Conservation (phyloP, 2,329 filamentous ascomycete species). For the Geosmithia morbida region DNA sequence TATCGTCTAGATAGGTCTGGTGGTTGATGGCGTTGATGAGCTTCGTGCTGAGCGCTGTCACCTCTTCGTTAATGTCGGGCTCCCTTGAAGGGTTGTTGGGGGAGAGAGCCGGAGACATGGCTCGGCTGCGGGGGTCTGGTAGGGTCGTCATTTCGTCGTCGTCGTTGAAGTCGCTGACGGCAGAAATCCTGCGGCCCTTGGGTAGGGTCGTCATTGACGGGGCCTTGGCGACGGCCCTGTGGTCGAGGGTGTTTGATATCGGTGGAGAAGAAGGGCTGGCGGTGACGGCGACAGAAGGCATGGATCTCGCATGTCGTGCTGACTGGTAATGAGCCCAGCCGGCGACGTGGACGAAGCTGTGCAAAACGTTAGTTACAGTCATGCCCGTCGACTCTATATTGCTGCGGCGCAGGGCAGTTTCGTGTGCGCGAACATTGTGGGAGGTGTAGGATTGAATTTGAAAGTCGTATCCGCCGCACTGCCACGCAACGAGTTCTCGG, state of each 20-base stretch:
- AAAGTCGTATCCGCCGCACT: neutral
- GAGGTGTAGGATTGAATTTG: neutral
- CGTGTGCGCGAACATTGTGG: neutral
- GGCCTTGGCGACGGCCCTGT: conserved; percentile 22
- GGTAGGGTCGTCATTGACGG: conserved; percentile 19
- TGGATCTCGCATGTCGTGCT: conserved; percentile 30
- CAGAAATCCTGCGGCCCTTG: conserved; percentile 12
- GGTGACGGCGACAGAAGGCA: conserved; percentile 32
- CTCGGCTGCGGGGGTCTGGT: conserved; percentile 45
- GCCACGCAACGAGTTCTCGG: neutral
- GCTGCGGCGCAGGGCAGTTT: neutral
- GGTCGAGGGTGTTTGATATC: conserved; percentile 7
- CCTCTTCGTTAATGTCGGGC: conserved; percentile 52
- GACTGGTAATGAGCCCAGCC: conserved; percentile 33
- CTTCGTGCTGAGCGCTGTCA: conserved; percentile 84
- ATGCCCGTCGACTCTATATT: neutral
- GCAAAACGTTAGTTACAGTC: conserved; percentile 6
- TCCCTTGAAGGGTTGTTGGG: conserved; percentile 22
- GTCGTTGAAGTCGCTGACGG: conserved; percentile 26
- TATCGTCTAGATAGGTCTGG: conserved; percentile 84
- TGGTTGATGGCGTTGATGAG: conserved; percentile 96
- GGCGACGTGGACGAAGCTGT: conserved; percentile 38
- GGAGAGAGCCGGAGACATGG: conserved; percentile 23
- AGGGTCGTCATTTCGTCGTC: conserved; percentile 54
- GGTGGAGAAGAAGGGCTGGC: neutral